phyloP scores from a whole-genome alignment of 2,329 filamentous ascomycete genomes.

The Lasiodiplodia theobromae region DNA sequence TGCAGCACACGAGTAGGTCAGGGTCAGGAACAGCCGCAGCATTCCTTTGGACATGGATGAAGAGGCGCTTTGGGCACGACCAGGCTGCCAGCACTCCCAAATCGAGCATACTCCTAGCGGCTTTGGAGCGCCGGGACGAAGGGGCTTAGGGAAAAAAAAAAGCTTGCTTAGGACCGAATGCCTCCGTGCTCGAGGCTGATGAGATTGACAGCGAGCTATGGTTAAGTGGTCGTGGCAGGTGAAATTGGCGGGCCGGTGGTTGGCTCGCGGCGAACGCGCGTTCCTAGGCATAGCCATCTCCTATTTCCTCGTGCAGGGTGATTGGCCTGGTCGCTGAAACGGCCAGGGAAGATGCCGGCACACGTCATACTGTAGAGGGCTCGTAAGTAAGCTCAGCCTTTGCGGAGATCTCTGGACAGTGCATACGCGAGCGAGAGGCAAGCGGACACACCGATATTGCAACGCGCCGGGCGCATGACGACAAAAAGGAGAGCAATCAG shows the following conservation, averaged over 20 bases:
- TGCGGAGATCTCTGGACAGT: conserved; percentile 23
- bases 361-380: conserved; percentile 9
- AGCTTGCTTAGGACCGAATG: conserved; percentile 14
- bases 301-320: conserved; percentile 6
- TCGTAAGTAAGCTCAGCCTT: neutral
- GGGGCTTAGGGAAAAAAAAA: neutral
- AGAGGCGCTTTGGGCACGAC: neutral
- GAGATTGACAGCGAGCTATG: conserved; percentile 8
- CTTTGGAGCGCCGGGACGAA: conserved; percentile 1
- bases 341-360: conserved; percentile 25
- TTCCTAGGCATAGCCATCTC: conserved; percentile 13
- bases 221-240: conserved; percentile 5
- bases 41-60: neutral
- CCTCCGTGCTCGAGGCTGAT: neutral
- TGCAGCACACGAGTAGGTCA: neutral
- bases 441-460: conserved; percentile 19
- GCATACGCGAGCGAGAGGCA: conserved; percentile 18
- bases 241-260: neutral
- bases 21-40: neutral
- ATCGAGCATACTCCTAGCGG: conserved; percentile 2
- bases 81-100: conserved; percentile 5
- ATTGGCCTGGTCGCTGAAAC: conserved; percentile 17
- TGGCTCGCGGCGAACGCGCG: conserved; percentile 18
- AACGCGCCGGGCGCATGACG: neutral
- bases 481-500: conserved; percentile 16